These are phyloP conservation scores for Lactifluus hygrophoroides DNA, from an alignment of 768 basidiomycete species.

Conservation along the genomic window DNA sequence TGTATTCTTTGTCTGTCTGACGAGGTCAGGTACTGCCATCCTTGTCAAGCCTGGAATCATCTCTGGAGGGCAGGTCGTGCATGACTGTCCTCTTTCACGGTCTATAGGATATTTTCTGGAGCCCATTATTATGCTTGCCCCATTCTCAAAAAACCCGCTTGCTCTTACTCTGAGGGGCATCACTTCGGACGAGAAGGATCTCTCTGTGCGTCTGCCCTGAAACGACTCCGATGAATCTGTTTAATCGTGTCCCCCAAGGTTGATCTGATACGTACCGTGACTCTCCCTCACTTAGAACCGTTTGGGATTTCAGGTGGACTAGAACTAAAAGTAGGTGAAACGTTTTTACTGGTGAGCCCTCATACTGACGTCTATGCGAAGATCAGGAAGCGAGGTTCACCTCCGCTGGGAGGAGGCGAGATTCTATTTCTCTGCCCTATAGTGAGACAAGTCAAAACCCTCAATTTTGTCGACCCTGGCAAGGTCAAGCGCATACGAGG, in stretches of 20 bases:
- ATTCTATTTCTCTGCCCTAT: conserved; percentile 89
- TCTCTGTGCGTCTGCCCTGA: conserved; percentile 54
- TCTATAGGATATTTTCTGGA: conserved; percentile 94
- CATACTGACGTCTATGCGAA: conserved; percentile 25
- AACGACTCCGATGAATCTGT: not conserved
- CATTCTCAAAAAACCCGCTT: conserved; percentile 84
- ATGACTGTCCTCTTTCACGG: conserved; percentile 84
- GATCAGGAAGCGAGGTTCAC: conserved; percentile 92
- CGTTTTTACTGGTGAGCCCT: not conserved
- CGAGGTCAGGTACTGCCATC: conserved; percentile 69
- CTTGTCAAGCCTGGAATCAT: conserved; percentile 90
- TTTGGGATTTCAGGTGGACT: conserved; percentile 88
- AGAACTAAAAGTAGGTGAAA: conserved; percentile 62
- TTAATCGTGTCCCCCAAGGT: conserved; percentile 40
- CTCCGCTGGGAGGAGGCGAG: conserved; percentile 90
- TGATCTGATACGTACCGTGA: conserved; percentile 83
- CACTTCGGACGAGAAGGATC: conserved; percentile 87
- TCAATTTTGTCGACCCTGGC: conserved; percentile 88
- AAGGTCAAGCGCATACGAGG: conserved; percentile 93
- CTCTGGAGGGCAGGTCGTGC: conserved; percentile 67
- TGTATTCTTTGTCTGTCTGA: not conserved
- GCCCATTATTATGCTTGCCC: conserved; percentile 80
- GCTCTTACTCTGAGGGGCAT: conserved; percentile 79
- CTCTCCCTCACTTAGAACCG: conserved; percentile 80
- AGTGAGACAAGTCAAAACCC: conserved; percentile 82